These are phyloP conservation scores for Penicillium cinerascens DNA, from an alignment of 495 filamentous ascomycete genomes.

Conservation along the genomic window DNA sequence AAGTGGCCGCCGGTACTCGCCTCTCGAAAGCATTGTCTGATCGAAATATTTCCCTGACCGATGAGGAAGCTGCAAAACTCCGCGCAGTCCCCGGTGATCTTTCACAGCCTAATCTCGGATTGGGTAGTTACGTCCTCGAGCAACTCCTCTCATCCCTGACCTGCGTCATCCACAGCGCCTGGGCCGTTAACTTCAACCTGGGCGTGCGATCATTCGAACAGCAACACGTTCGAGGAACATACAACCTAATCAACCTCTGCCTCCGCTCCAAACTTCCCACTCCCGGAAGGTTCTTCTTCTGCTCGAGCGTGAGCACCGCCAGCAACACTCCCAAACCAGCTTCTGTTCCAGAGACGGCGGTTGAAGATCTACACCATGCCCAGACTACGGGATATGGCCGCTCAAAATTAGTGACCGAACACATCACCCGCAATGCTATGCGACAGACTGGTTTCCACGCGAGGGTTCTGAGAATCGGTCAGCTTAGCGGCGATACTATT, in stretches of 20 bases:
- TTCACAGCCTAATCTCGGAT: constrained; percentile 42
- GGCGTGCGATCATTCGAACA: constrained; percentile 56
- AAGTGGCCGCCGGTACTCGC: constrained; percentile 22
- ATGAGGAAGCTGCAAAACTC: constrained; percentile 18
- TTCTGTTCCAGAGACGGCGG: constrained; percentile 46
- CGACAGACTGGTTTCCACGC: constrained; percentile 29
- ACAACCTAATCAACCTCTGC: constrained; percentile 58
- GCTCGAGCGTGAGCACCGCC: constrained; percentile 56
- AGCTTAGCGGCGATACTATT: constrained; percentile 56
- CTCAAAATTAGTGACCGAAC: constrained; percentile 63
- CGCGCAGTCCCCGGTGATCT: constrained; percentile 23
- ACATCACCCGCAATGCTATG: constrained; percentile 44
- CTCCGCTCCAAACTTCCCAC: constrained; percentile 31
- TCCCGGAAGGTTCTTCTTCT: constrained; percentile 52
- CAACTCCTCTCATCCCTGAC: constrained; percentile 43
- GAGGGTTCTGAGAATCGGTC: constrained; percentile 56
- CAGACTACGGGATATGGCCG: constrained; percentile 56
- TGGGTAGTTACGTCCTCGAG: constrained; percentile 33
- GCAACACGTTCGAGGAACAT: constrained; percentile 55
- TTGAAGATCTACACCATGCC: constrained; percentile 45
- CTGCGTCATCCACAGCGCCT: constrained; percentile 59
- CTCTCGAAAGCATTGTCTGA: constrained; percentile 19
- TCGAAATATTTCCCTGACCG: constrained; percentile 17
- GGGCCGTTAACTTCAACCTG: constrained; percentile 72
- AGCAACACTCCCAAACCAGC: constrained; percentile 29